A percentile compares a stretch with the other conserved stretches of the same genome.
phyloP scores from a whole-genome alignment of 768 basidiomycete species.

The Hericium erinaceus region DNA sequence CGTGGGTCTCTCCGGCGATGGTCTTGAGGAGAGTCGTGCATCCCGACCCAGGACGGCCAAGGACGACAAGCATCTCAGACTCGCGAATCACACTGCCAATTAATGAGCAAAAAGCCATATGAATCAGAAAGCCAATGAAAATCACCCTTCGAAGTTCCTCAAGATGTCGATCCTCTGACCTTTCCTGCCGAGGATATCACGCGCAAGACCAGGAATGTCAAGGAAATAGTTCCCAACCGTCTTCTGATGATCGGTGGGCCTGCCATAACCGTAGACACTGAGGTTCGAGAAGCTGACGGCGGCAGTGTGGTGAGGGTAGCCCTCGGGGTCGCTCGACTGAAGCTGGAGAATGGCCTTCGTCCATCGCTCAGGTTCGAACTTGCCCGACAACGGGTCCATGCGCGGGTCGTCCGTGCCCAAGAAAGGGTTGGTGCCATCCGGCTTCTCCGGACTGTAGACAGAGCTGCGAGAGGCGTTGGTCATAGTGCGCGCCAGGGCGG shows the following conservation, averaged over 20 bases:
- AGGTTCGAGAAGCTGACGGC: slow-evolving; percentile 31
- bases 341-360: slow-evolving; percentile 21
- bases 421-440: slow-evolving; percentile 15
- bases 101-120: not conserved
- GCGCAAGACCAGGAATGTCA: slow-evolving; percentile 6
- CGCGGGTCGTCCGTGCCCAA: slow-evolving; percentile 19
- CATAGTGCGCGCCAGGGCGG: slow-evolving; percentile 2
- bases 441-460: not conserved
- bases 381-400: slow-evolving; percentile 26
- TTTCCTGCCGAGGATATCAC: not conserved
- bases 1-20: slow-evolving; percentile 32
- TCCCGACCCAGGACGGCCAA: slow-evolving; percentile 79
- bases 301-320: slow-evolving; percentile 20
- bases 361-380: slow-evolving; percentile 28
- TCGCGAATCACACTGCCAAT: slow-evolving; percentile 29
- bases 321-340: slow-evolving; percentile 18
- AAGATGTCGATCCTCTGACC: slow-evolving; percentile 2
- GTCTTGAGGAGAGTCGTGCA: slow-evolving; percentile 80
- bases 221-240: slow-evolving; percentile 28
- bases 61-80: slow-evolving; percentile 44
- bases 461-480: slow-evolving; percentile 1
- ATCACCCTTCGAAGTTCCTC: not conserved
- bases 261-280: slow-evolving; percentile 23
- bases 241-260: slow-evolving; percentile 31
- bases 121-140: not conserved